These are phyloP conservation scores for Sanghuangporus weigelae DNA, from an alignment of 1,284 basidiomycete genomes.

Conservation along the genomic window DNA sequence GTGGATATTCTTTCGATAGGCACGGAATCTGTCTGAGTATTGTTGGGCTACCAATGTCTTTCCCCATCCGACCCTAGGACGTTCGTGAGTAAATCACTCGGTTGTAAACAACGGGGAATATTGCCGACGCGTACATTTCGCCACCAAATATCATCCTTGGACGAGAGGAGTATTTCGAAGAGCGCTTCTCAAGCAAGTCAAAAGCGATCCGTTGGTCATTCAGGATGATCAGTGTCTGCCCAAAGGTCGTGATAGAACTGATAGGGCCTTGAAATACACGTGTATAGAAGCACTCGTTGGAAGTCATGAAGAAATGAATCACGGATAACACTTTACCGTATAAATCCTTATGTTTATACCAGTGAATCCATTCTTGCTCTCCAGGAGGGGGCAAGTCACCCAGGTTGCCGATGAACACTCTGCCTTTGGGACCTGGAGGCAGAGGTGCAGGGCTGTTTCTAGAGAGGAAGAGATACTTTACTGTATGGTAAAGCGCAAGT, in stretches of 20 bases:
- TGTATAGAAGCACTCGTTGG: neutral
- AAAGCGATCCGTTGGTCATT: slow-evolving; percentile 36
- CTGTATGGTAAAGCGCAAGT: slow-evolving; percentile 2
- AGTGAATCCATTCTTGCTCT: slow-evolving; percentile 18
- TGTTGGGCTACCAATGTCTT: neutral
- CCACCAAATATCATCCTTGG: slow-evolving; percentile 22
- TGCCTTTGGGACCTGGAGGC: slow-evolving; percentile 11
- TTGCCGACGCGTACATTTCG: slow-evolving; percentile 11
- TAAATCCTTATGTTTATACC: slow-evolving; percentile 14
- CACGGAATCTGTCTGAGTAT: slow-evolving; percentile 12
- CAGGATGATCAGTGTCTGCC: slow-evolving; percentile 39
- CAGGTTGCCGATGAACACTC: slow-evolving; percentile 16
- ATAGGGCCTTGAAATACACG: slow-evolving; percentile 6
- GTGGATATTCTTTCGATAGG: slow-evolving; percentile 13
- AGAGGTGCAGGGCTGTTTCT: neutral
- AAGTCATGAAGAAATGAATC: neutral
- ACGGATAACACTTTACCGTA: slow-evolving; percentile 12
- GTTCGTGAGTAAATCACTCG: neutral
- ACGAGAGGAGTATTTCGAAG: slow-evolving; percentile 45
- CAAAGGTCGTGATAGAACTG: slow-evolving; percentile 33
- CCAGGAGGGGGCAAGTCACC: slow-evolving; percentile 11
- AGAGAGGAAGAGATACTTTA: slow-evolving; percentile 4
- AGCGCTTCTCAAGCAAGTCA: slow-evolving; percentile 43
- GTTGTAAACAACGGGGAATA: neutral
- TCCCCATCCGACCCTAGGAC: slow-evolving; percentile 10